A percentile compares a stretch with the other conserved stretches of the same genome.
Evolutionary conservation across 2,329 filamentous ascomycete genomes (phyloP).

Genomic region (Beauveria medogensis): DNA sequence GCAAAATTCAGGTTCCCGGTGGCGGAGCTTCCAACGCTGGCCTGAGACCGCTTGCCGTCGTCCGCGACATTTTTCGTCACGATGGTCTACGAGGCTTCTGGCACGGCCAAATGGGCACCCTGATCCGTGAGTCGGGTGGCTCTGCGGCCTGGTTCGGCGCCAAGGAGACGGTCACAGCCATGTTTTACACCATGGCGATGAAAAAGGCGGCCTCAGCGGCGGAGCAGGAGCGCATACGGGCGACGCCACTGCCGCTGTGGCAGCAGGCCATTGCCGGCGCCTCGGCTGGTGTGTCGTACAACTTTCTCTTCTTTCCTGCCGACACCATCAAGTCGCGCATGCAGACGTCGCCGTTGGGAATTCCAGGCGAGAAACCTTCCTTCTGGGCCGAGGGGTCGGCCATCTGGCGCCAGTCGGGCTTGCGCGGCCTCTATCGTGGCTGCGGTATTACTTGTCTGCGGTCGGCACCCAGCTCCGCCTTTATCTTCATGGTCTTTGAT

Average conservation of each 20-base stretch:
- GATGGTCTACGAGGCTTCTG: slow-evolving; percentile 84
- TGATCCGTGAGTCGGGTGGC: slow-evolving; percentile 89
- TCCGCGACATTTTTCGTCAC: slow-evolving; percentile 71
- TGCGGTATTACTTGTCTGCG: slow-evolving; percentile 88
- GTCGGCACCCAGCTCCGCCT: slow-evolving; percentile 89
- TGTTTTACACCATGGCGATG: slow-evolving; percentile 56
- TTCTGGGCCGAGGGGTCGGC: slow-evolving; percentile 65
- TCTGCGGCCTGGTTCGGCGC: slow-evolving; percentile 92
- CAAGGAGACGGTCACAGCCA: slow-evolving; percentile 69
- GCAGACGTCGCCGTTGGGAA: slow-evolving; percentile 73
- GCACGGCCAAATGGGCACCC: slow-evolving; percentile 87
- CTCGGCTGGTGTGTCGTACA: slow-evolving; percentile 85
- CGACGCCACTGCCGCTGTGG: slow-evolving; percentile 62
- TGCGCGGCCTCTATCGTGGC: slow-evolving; percentile 82
- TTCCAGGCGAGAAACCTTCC: slow-evolving; percentile 46
- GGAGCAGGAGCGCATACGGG: slow-evolving; percentile 32
- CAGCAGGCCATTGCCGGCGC: slow-evolving; percentile 86
- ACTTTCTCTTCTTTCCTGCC: slow-evolving; percentile 94
- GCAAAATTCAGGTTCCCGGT: slow-evolving; percentile 82
- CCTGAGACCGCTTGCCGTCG: slow-evolving; percentile 60
- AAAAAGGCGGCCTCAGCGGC: slow-evolving; percentile 29
- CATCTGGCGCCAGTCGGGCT: slow-evolving; percentile 74
- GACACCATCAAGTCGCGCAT: slow-evolving; percentile 97
- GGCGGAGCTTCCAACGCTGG: slow-evolving; percentile 35
- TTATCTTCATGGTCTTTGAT: slow-evolving; percentile 96